These are phyloP conservation scores for Boechera retrofracta DNA, from an alignment of 345 rosid species.

Conservation along the genomic window DNA sequence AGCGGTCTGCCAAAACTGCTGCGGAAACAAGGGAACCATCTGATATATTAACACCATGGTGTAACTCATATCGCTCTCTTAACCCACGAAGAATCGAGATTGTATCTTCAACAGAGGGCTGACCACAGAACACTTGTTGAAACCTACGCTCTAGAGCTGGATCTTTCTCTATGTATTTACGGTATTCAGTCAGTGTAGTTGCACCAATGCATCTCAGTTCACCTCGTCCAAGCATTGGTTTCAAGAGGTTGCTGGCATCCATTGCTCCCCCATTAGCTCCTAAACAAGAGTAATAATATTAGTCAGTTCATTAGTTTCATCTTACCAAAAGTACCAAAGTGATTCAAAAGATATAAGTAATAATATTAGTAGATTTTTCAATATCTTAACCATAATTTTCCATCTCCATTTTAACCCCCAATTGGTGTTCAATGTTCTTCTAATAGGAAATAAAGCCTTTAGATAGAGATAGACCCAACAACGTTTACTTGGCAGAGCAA, in stretches of 20 bases:
- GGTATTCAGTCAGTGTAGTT: slow-evolving; percentile 84
- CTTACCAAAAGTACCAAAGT: background rate
- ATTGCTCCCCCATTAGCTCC: slow-evolving; percentile 83
- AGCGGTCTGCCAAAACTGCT: slow-evolving; percentile 85
- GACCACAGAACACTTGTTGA: slow-evolving; percentile 92
- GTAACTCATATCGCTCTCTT: slow-evolving; percentile 86
- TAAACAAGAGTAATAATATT: slow-evolving; percentile 31
- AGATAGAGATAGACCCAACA: background rate
- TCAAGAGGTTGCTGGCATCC: slow-evolving; percentile 96
- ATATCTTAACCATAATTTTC: background rate
- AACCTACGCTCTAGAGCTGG: slow-evolving; percentile 92
- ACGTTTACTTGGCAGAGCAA: background rate
- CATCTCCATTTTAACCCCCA: background rate
- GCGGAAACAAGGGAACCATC: slow-evolving; percentile 91
- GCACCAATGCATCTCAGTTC: slow-evolving; percentile 95
- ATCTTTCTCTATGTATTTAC: slow-evolving; percentile 91
- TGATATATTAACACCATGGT: slow-evolving; percentile 93
- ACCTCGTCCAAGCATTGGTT: slow-evolving; percentile 94
- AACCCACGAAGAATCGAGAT: slow-evolving; percentile 90
- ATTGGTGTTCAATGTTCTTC: background rate
- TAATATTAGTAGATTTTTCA: background rate
- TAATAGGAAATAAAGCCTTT: background rate
- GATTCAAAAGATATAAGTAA: background rate
- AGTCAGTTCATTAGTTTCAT: background rate
- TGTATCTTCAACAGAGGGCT: slow-evolving; percentile 93